These are phyloP conservation scores for Venturiaceae sp. DNA, from an alignment of 2,329 filamentous ascomycete species.

Conservation along the genomic window DNA sequence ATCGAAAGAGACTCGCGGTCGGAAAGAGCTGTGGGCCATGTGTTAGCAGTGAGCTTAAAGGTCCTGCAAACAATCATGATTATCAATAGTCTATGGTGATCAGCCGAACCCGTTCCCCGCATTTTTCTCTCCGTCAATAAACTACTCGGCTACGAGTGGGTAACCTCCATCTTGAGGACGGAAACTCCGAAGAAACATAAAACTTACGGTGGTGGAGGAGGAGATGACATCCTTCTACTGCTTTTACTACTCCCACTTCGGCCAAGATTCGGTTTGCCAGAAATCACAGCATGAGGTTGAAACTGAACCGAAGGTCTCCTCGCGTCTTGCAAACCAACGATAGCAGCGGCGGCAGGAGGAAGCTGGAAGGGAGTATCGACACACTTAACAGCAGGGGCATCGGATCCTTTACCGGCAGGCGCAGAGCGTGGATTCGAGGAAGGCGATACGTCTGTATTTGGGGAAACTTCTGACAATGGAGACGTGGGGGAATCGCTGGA, in stretches of 20 bases:
- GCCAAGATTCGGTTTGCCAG: not conserved
- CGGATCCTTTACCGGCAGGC: not conserved
- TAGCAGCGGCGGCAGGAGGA: conserved; percentile 14
- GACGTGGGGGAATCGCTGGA: not conserved
- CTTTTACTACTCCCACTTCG: conserved; percentile 5
- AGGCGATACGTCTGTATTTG: not conserved
- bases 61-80: conserved; percentile 4
- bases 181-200: too few relatives aligned
- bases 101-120: too few relatives aligned
- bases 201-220: conserved; percentile 32
- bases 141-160: not conserved
- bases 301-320: conserved; percentile 30
- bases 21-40: conserved; percentile 1
- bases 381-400: conserved; percentile 11
- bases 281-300: conserved; percentile 20
- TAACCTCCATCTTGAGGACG: not conserved
- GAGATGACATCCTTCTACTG: conserved; percentile 27
- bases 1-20: conserved; percentile 56
- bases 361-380: conserved; percentile 17
- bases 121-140: not conserved
- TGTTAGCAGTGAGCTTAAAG: not conserved
- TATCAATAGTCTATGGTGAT: not conserved
- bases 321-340: conserved; percentile 12
- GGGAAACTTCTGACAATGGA: not conserved
- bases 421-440: not conserved